These are phyloP conservation scores for Neoboletus magnificus DNA, from an alignment of 768 basidiomycete species.

Conservation along the genomic window DNA sequence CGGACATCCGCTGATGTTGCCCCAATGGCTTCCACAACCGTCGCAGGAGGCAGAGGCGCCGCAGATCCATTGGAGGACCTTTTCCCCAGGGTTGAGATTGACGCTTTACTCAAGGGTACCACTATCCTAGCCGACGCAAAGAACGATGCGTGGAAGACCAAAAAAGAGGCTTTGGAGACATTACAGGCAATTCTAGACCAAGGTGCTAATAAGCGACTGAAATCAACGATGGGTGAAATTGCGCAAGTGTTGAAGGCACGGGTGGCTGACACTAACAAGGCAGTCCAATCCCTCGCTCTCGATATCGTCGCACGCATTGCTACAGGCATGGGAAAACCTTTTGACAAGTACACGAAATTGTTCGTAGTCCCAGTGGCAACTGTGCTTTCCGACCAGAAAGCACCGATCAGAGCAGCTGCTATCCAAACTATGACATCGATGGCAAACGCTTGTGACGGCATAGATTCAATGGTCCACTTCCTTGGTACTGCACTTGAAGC, in stretches of 20 bases:
- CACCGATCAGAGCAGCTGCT: slow-evolving; percentile 75
- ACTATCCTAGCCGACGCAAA: slow-evolving; percentile 79
- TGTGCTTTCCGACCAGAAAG: slow-evolving; percentile 91
- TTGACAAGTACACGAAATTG: slow-evolving; percentile 83
- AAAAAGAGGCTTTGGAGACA: slow-evolving; percentile 91
- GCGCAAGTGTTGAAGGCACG: slow-evolving; percentile 84
- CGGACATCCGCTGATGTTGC: slow-evolving; percentile 75
- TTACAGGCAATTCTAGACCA: slow-evolving; percentile 84
- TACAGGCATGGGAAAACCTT: slow-evolving; percentile 91
- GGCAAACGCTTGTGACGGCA: slow-evolving; percentile 74
- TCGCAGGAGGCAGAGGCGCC: slow-evolving; percentile 37
- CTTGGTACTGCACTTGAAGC: slow-evolving; percentile 80
- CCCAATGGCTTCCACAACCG: slow-evolving; percentile 42
- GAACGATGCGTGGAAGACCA: slow-evolving; percentile 94
- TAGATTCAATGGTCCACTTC: slow-evolving; percentile 79
- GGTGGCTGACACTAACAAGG: slow-evolving; percentile 89
- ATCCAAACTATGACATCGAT: slow-evolving; percentile 79
- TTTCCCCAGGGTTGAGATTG: slow-evolving; percentile 93
- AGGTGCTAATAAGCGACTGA: slow-evolving; percentile 88
- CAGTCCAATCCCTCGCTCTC: slow-evolving; percentile 85
- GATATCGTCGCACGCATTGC: slow-evolving; percentile 90
- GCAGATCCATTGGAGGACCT: slow-evolving; percentile 87
- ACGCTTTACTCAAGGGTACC: slow-evolving; percentile 78
- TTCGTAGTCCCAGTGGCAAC: slow-evolving; percentile 75
- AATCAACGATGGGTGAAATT: slow-evolving; percentile 91